These are phyloP conservation scores for Tolypocladium sp. DNA, from an alignment of 2,329 filamentous ascomycete genomes.

Conservation along the genomic window DNA sequence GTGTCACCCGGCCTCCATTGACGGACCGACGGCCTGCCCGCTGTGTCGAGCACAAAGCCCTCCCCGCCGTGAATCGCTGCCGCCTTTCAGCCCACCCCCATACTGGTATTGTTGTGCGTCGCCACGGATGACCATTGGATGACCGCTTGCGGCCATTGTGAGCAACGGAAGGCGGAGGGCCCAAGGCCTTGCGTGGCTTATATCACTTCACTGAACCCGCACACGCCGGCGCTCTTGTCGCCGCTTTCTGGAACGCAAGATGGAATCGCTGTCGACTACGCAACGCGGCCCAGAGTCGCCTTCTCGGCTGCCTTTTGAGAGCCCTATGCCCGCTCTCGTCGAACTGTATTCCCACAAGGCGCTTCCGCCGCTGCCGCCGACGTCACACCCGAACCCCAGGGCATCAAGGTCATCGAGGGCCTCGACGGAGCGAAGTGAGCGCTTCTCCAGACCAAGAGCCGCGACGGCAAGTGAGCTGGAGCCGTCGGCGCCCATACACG, in stretches of 20 bases:
- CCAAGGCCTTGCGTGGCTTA: background rate
- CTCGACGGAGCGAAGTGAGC: background rate
- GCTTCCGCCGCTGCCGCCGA: constrained; percentile 10
- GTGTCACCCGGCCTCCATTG: background rate
- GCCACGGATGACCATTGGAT: background rate
- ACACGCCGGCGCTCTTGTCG: background rate
- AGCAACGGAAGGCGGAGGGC: background rate
- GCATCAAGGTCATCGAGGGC: background rate
- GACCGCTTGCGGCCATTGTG: background rate
- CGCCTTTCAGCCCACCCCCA: background rate
- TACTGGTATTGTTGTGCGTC: background rate
- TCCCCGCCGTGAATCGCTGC: background rate
- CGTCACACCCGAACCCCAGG: background rate
- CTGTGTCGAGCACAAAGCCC: background rate
- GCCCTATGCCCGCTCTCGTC: constrained; percentile 4
- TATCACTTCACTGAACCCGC: background rate
- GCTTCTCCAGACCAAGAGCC: background rate
- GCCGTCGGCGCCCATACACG: background rate
- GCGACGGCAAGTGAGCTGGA: background rate
- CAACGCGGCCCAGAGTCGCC: background rate
- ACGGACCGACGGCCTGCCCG: background rate
- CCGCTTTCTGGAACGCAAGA: background rate
- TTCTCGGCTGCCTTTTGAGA: background rate
- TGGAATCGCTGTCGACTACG: background rate
- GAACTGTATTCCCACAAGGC: constrained; percentile 10